Evolutionary conservation across 768 basidiomycete genomes (phyloP).

Genomic region (Calvatia gigantea): DNA sequence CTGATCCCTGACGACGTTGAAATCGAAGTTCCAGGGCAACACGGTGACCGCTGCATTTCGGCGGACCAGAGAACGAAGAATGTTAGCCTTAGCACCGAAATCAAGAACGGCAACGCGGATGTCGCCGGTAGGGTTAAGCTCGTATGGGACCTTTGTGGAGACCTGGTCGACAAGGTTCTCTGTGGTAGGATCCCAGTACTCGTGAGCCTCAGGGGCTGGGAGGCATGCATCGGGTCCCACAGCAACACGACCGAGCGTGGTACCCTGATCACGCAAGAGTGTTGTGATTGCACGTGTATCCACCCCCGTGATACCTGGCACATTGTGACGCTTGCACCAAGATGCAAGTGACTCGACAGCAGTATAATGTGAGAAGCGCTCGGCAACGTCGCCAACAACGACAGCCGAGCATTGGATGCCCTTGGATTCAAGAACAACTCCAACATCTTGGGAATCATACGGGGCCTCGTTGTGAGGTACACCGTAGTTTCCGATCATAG

Average conservation of each 20-base stretch:
- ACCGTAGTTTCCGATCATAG: constrained; percentile 98
- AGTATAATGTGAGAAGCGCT: constrained; percentile 90
- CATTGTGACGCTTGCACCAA: constrained; percentile 88
- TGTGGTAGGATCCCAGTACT: constrained; percentile 89
- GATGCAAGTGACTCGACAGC: constrained; percentile 90
- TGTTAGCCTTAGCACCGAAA: constrained; percentile 98
- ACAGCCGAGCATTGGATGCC: constrained; percentile 90
- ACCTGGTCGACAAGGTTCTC: constrained; percentile 95
- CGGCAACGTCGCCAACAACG: constrained; percentile 92
- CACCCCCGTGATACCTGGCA: constrained; percentile 95
- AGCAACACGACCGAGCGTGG: constrained; percentile 89
- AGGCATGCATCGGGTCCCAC: constrained; percentile 68
- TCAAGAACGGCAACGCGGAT: constrained; percentile 95
- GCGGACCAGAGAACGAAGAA: constrained; percentile 86
- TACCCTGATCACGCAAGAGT: constrained; percentile 93
- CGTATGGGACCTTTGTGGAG: constrained; percentile 82
- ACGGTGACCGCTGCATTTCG: constrained; percentile 93
- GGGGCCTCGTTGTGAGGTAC: constrained; percentile 81
- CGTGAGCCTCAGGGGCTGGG: constrained; percentile 55
- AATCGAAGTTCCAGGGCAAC: constrained; percentile 96
- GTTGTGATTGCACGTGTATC: constrained; percentile 96
- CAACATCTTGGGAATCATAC: constrained; percentile 71
- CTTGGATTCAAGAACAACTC: constrained; percentile 85
- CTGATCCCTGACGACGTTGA: constrained; percentile 85
- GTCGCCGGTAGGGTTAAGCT: constrained; percentile 82